Evolutionary conservation across 1,284 basidiomycete genomes (phyloP).

Genomic region (Apiotrichum mycotoxinovorans): DNA sequence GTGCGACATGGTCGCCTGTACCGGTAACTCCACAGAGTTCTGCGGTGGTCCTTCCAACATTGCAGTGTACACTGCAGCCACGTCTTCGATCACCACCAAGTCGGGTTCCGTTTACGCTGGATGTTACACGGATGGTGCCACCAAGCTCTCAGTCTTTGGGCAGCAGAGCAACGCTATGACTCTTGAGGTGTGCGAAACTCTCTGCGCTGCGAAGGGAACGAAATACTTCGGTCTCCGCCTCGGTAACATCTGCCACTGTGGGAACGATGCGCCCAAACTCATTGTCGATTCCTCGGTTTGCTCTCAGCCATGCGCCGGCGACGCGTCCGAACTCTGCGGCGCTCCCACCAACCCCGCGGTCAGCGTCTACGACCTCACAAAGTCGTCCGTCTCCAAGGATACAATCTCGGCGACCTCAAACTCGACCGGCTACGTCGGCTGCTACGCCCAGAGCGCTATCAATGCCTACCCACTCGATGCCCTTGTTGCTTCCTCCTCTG

Average conservation of each 20-base stretch:
- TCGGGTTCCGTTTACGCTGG: too few species aligned
- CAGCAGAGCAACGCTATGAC: not conserved
- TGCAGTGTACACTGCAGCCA: too few species aligned
- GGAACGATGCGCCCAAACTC: not conserved
- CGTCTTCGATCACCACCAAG: too few species aligned
- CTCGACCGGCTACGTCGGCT: not conserved
- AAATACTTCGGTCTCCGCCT: not conserved
- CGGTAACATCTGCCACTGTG: not conserved
- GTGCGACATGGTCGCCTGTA: too few species aligned
- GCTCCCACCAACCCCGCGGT: not conserved
- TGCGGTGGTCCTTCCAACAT: too few species aligned
- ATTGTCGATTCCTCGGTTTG: not conserved
- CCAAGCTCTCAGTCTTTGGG: not conserved
- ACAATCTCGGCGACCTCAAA: not conserved
- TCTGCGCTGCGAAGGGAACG: not conserved
- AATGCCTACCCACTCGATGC: conserved; percentile 78
- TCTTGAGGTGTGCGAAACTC: not conserved
- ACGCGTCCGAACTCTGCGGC: not conserved
- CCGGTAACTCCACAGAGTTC: too few species aligned
- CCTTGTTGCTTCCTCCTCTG: conserved; percentile 59
- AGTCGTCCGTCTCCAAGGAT: not conserved
- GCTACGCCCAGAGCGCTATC: conserved; percentile 45
- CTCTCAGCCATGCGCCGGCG: not conserved
- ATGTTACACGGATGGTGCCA: too few species aligned
- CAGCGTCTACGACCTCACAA: not conserved